phyloP scores from a whole-genome alignment of 1,284 basidiomycete genomes.

The Porphyrellus sp. region DNA sequence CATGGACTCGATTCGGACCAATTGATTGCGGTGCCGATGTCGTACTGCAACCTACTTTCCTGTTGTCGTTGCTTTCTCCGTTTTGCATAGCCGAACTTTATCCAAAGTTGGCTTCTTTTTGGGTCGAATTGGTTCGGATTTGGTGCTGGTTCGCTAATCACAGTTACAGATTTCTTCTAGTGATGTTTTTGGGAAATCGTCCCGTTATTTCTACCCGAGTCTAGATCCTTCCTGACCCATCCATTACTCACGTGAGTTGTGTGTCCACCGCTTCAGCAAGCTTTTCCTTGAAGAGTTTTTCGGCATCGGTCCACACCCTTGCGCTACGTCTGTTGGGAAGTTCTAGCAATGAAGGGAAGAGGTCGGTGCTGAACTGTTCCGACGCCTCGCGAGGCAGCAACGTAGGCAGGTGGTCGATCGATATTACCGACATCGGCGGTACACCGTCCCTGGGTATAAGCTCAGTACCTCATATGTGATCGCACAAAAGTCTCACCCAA shows the following conservation, averaged over 20 bases:
- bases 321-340: constrained; percentile 67
- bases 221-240: neutral
- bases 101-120: no score
- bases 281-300: constrained; percentile 83
- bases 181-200: neutral
- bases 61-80: neutral
- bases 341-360: constrained; percentile 83
- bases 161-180: neutral
- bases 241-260: constrained; percentile 4
- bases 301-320: constrained; percentile 88
- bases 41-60: neutral
- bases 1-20: neutral
- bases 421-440: constrained; percentile 80
- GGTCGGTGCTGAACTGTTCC: constrained; percentile 91
- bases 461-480: constrained; percentile 3
- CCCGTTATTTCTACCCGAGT: neutral
- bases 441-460: constrained; percentile 46
- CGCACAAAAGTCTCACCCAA: constrained; percentile 52
- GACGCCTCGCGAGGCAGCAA: constrained; percentile 94
- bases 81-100: neutral
- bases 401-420: constrained; percentile 97
- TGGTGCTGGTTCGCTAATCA: neutral
- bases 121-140: neutral
- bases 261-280: constrained; percentile 51
- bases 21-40: neutral